phyloP scores from a whole-genome alignment of 2,329 filamentous ascomycete genomes.

The Trichoderma polysporum region DNA sequence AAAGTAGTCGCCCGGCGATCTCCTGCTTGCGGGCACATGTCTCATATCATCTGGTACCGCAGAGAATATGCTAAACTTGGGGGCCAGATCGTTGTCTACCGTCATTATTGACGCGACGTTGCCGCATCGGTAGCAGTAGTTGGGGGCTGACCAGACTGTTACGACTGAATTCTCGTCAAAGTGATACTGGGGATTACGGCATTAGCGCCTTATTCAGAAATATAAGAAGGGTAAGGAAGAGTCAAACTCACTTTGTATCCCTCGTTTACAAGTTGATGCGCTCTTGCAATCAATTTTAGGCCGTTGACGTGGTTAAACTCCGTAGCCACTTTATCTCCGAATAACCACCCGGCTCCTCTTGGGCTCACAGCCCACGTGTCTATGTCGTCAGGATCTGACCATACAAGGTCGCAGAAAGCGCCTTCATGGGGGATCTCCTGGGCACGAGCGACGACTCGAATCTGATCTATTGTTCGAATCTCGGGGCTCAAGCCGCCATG shows the following conservation, averaged over 20 bases:
- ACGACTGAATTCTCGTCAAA: conserved; percentile 94
- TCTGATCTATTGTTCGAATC: conserved; percentile 97
- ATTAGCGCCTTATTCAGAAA: background rate
- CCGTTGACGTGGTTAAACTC: conserved; percentile 98
- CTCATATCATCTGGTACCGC: conserved; percentile 84
- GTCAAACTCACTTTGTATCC: conserved; percentile 76
- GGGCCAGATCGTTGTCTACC: conserved; percentile 78
- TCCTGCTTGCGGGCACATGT: conserved; percentile 70
- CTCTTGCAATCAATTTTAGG: conserved; percentile 90
- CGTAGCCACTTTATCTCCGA: conserved; percentile 94
- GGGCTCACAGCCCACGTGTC: conserved; percentile 96
- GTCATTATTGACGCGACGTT: conserved; percentile 98
- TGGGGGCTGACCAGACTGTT: conserved; percentile 97
- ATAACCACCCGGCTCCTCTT: conserved; percentile 94
- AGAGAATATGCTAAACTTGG: conserved; percentile 89
- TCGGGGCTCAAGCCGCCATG: conserved; percentile 87
- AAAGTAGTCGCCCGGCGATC: conserved; percentile 70
- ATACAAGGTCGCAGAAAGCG: conserved; percentile 96
- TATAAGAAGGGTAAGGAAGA: background rate
- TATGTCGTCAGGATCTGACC: conserved; percentile 96
- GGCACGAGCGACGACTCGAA: conserved; percentile 96
- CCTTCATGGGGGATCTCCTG: conserved; percentile 98
- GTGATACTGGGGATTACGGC: conserved; percentile 64
- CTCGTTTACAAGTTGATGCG: conserved; percentile 98
- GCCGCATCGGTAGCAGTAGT: conserved; percentile 92